Base-by-base conservation (phyloP, 2,329 filamentous ascomycete species). In the Hortaea werneckii region DNA sequence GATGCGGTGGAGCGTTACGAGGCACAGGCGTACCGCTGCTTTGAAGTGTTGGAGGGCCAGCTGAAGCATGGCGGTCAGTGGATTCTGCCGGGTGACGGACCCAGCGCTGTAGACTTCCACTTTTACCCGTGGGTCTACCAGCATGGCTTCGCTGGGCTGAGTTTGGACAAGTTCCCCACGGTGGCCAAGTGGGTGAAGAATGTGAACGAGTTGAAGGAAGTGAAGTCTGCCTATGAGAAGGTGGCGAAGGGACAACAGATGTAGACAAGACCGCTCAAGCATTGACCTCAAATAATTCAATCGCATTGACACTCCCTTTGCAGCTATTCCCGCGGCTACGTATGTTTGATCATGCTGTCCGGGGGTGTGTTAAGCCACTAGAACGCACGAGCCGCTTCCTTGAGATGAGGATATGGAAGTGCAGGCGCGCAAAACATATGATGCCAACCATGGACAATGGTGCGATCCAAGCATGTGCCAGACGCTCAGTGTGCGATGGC, bases 81-180 rank as follows among this genome's bases (percentile, higher is more conserved):
- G 43, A 59, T 71, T 29, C 43, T 71, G 26, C 62, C 62, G 2
- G 58, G 63, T 3, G 58, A 60, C 3, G 46, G 42, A 0, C 48
- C 65, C 29, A 66, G 59, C 20, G 65, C 65, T 1, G 67, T 69
- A 1, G 68, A 71, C 49, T 56, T 65, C 35, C 67, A 71, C 49
- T 68, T 66, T 41, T 63, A 69, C 48, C 63, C 65, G 4, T 72
- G 68, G 67, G 59, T 70, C 3, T 54, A 61, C 8, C 57, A 65
- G 46, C 56, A 65, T 50, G 50, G 53, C 0, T 68, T 64, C 53
- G 68, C 67, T 1, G 63, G 63, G 6, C 50, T 71, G 47, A 61
- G 59, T 10, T 37, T 71, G 42, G 64, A 69, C 13, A 61, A 63
- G 8, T 68, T 71, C 45, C 65, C 67, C 1, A 54, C 52, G 11